Evolutionary conservation across 2,329 filamentous ascomycete genomes (phyloP).

Genomic region (Trichophyton equinum): DNA sequence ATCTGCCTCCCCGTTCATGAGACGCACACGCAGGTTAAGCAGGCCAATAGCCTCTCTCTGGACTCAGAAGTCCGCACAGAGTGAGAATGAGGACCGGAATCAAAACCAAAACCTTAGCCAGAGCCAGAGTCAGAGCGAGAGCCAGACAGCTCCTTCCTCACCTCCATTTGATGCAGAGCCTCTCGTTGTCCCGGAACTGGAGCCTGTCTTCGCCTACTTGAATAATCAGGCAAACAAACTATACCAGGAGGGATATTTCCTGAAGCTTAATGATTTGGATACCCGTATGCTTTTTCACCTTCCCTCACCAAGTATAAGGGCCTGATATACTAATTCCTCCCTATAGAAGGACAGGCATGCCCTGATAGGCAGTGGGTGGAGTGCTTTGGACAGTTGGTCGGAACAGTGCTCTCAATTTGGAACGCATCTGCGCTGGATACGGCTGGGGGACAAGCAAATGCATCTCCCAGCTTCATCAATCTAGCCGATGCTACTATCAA

Average conservation of each 20-base stretch:
- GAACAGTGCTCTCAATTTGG: slow-evolving; percentile 90
- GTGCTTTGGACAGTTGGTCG: slow-evolving; percentile 92
- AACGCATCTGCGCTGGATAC: slow-evolving; percentile 84
- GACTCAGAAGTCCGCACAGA: background rate
- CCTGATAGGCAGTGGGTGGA: slow-evolving; percentile 83
- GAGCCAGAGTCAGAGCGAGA: background rate
- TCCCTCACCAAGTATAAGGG: background rate
- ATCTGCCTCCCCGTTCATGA: background rate
- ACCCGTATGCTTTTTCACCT: slow-evolving; percentile 51
- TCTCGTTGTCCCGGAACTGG: slow-evolving; percentile 56
- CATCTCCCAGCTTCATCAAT: slow-evolving; percentile 88
- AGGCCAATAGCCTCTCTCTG: background rate
- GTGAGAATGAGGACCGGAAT: background rate
- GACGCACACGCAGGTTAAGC: background rate
- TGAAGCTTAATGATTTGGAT: slow-evolving; percentile 93
- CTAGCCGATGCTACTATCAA: slow-evolving; percentile 94
- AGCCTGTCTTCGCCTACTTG: slow-evolving; percentile 84
- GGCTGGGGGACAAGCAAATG: slow-evolving; percentile 71
- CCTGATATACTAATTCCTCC: slow-evolving; percentile 21
- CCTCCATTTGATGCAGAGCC: background rate
- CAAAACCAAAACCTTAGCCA: background rate
- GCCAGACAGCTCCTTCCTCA: background rate
- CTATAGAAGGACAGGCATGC: slow-evolving; percentile 70
- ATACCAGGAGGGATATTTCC: slow-evolving; percentile 94
- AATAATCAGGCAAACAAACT: slow-evolving; percentile 94